A percentile compares a stretch with the other conserved stretches of the same genome.
phyloP scores from a whole-genome alignment of 2,329 filamentous ascomycete genomes.

The Zasmidium cellare region DNA sequence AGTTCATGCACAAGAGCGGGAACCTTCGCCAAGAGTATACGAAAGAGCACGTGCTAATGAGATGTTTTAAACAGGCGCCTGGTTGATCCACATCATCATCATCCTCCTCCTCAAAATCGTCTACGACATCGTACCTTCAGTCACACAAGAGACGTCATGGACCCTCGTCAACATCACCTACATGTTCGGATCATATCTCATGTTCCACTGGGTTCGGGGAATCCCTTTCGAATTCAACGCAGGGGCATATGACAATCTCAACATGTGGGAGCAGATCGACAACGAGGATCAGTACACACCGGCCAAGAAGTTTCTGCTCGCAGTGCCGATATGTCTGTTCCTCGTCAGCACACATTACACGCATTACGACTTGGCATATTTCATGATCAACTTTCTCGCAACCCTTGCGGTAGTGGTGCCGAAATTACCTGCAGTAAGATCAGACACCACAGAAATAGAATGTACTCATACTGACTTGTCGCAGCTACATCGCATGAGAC shows the following conservation, averaged over 20 bases:
- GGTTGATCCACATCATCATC: constrained; percentile 94
- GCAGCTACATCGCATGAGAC: constrained; percentile 40
- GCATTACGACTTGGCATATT: constrained; percentile 95
- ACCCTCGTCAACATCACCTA: constrained; percentile 98
- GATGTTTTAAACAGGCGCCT: constrained; percentile 67
- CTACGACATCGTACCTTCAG: constrained; percentile 92
- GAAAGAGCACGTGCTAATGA: constrained; percentile 8
- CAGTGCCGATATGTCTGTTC: constrained; percentile 91
- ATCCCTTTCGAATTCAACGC: constrained; percentile 99
- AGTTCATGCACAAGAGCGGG: constrained; percentile 11
- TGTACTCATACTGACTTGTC: constrained; percentile 13
- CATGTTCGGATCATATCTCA: constrained; percentile 98
- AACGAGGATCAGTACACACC: constrained; percentile 98
- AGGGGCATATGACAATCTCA: constrained; percentile 97
- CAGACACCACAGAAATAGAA: not conserved
- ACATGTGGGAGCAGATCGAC: constrained; percentile 99
- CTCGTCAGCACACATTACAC: constrained; percentile 98
- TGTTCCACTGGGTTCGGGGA: constrained; percentile 98
- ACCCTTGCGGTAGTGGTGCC: constrained; percentile 92
- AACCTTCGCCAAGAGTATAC: too few relatives aligned
- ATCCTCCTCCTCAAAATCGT: constrained; percentile 92
- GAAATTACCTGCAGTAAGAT: constrained; percentile 88
- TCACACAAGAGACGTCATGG: constrained; percentile 98
- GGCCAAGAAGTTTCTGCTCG: constrained; percentile 95
- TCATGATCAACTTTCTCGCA: constrained; percentile 94